Percentiles rank a stretch among this genome's conserved stretches.
phyloP scores from a whole-genome alignment of 192 early-diverging fungal species.

The Oehlia diaphana region DNA sequence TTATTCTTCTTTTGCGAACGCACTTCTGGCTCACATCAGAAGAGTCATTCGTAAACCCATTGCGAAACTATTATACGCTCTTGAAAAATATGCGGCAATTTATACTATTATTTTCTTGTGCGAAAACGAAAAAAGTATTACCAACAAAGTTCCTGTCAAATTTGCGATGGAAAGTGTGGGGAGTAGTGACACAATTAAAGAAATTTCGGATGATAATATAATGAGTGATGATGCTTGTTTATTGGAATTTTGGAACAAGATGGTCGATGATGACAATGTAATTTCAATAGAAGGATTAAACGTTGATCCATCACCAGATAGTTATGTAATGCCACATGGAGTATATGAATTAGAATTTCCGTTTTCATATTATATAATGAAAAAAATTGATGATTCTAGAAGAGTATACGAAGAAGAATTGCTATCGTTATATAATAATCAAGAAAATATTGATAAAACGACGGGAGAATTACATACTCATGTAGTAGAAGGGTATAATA shows the following conservation, averaged over 20 bases:
- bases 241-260: conserved; percentile 22
- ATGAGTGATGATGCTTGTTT: not conserved
- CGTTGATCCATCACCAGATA: conserved; percentile 19
- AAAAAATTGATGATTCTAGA: conserved; percentile 19
- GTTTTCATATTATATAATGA: conserved; percentile 22
- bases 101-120: not conserved
- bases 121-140: too few species aligned
- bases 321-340: not conserved
- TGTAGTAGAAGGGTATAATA: not conserved
- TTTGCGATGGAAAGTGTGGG: too few species aligned
- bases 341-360: conserved; percentile 19
- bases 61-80: conserved; percentile 9
- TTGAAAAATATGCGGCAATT: conserved; percentile 1
- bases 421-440: not conserved
- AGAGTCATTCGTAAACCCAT: conserved; percentile 14
- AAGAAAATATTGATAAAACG: conserved; percentile 15
- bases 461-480: conserved; percentile 6
- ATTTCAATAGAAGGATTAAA: not conserved
- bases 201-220: not conserved
- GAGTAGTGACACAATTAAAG: too few species aligned
- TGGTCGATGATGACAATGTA: conserved; percentile 8
- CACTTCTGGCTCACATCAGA: conserved; percentile 11
- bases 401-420: conserved; percentile 18
- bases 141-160: too few species aligned
- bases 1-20: conserved; percentile 16